Base-by-base conservation (phyloP, 257 asterid species). In the Rhazya stricta region DNA sequence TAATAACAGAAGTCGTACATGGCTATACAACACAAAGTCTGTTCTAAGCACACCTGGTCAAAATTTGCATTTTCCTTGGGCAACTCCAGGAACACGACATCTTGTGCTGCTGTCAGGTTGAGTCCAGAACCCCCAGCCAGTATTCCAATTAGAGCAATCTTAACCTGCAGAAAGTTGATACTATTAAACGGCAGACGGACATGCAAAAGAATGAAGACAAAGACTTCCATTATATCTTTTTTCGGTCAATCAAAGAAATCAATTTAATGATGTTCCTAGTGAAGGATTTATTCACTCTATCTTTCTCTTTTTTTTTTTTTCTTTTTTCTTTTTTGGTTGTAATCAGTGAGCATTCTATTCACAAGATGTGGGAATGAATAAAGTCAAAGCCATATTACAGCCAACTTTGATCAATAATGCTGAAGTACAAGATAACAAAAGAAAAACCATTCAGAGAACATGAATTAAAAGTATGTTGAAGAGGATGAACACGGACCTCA, bases 61-160 rank as follows among this genome's bases (percentile, higher is more conserved):
- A 92, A 85, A 72, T 87, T 90, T 66, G 87, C 89, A 67, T 92
- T 96, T 72, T 78, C 86, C 61, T 77, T 83, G 36, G 99, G 99
- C 84, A 94, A 81, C 84, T 94, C 98, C 88, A 94, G 76, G 88
- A 94, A 92, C 69, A 90, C 99, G 75, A 94, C 98, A 81, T 83
- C 88, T 81, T 84, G 90, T 6, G 99, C 99, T 58, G 97, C 83
- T n/a, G 97, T 87, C 82, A 94, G 82, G 82, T 89, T 92, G 60
- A 94, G 97, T 74, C 99, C 99, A 71, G 91, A 83, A 78, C 99
- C 91, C 78, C 99, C 99, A 77, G 99, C 95, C 78, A 93, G 91
- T 77, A 94, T 92, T 82, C 99, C 99, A 72, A 92, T 84, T 76
- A 94, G 76, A 15, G 99, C 99, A 78, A 92, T 87, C 89, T 87